Percentiles rank a stretch among this genome's conserved stretches.
Conservation (phyloP, 192 early-diverging fungal genomes). For the Backusella sp. region DNA sequence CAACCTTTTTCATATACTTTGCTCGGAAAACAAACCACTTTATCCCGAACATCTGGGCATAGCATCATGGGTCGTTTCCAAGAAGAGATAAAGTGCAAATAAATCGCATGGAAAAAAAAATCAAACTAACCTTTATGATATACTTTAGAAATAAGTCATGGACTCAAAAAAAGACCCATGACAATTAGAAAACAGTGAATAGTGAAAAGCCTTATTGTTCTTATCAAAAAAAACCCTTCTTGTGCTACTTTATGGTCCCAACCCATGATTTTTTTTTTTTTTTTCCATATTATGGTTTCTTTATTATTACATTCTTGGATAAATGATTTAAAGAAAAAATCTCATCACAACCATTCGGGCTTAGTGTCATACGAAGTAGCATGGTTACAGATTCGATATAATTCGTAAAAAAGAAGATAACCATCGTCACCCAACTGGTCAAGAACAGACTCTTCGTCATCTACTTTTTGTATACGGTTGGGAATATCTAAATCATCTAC, state of each 20-base stretch:
- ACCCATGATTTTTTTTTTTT: background rate
- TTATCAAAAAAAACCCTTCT: background rate
- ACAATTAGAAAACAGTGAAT: background rate
- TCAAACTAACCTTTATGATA: background rate
- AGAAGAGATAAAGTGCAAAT: background rate
- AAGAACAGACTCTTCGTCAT: conserved; percentile 36
- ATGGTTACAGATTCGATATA: conserved; percentile 38
- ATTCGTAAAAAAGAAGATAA: conserved; percentile 65
- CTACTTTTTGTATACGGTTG: conserved; percentile 42
- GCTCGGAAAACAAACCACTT: background rate
- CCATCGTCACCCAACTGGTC: conserved; percentile 47
- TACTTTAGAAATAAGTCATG: background rate
- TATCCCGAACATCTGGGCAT: background rate
- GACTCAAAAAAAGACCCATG: no score
- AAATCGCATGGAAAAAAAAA: background rate
- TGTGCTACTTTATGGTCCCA: background rate
- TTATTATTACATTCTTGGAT: background rate
- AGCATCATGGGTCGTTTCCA: background rate
- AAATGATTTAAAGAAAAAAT: background rate
- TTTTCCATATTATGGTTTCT: background rate
- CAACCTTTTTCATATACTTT: background rate
- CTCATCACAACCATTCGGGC: background rate
- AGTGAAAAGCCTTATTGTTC: no score
- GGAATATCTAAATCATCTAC: conserved; percentile 60
- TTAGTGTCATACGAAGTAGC: background rate